These are phyloP conservation scores for Monosporascus ibericus DNA, from an alignment of 2,329 filamentous ascomycete genomes.

Conservation along the genomic window DNA sequence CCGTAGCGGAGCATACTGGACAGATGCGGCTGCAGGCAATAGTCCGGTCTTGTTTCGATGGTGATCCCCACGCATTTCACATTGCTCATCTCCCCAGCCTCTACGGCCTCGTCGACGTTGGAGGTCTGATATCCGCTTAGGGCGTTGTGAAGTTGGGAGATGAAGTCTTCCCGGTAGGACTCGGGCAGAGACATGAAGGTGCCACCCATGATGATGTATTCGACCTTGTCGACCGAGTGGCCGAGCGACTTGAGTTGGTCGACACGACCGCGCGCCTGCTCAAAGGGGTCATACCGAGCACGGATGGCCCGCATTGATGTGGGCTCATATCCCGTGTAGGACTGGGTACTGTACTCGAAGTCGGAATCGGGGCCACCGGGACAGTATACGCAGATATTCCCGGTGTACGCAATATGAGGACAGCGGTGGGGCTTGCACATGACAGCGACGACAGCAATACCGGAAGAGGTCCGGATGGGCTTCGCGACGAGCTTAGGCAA, in stretches of 20 bases:
- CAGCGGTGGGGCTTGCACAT: slow-evolving; percentile 99
- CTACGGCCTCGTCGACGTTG: slow-evolving; percentile 91
- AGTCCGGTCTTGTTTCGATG: slow-evolving; percentile 94
- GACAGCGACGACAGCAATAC: slow-evolving; percentile 95
- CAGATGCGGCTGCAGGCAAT: slow-evolving; percentile 92
- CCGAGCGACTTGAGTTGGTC: slow-evolving; percentile 95
- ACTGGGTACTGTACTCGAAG: slow-evolving; percentile 98
- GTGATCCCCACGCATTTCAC: slow-evolving; percentile 98
- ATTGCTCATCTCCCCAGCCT: slow-evolving; percentile 91
- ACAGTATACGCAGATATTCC: slow-evolving; percentile 98
- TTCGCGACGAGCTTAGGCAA: slow-evolving; percentile 94
- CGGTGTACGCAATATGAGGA: slow-evolving; percentile 95
- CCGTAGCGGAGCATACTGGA: slow-evolving; percentile 97
- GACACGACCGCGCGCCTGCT: slow-evolving; percentile 90
- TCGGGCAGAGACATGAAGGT: slow-evolving; percentile 96
- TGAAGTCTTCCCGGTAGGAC: slow-evolving; percentile 87
- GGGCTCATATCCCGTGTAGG: slow-evolving; percentile 96
- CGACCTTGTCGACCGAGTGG: slow-evolving; percentile 97
- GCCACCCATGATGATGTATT: slow-evolving; percentile 99
- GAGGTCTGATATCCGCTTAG: slow-evolving; percentile 92
- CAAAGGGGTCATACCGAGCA: slow-evolving; percentile 94
- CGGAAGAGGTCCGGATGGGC: slow-evolving; percentile 90
- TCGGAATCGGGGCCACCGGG: slow-evolving; percentile 96
- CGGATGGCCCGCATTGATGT: slow-evolving; percentile 98
- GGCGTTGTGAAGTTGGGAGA: slow-evolving; percentile 92